These are phyloP conservation scores for Entophlyctis helioformis DNA, from an alignment of 192 early-diverging fungal genomes.

Conservation along the genomic window DNA sequence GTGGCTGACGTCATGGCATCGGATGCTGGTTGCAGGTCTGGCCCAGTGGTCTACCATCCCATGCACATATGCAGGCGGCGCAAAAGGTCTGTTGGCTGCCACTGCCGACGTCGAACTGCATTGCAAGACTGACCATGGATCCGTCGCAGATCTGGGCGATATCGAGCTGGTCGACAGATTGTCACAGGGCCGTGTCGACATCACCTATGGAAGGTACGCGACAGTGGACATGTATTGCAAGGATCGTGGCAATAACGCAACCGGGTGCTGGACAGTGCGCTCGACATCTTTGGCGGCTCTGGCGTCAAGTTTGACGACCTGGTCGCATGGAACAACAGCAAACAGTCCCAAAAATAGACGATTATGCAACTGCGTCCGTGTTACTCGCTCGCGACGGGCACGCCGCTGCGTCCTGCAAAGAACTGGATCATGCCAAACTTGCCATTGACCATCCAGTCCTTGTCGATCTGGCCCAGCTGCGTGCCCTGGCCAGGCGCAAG, in stretches of 20 bases:
- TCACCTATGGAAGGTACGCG: conserved; percentile 79
- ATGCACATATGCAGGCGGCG: conserved; percentile 92
- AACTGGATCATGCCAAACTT: too few relatives aligned
- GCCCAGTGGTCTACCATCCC: conserved; percentile 81
- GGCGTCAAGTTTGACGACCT: conserved; percentile 65
- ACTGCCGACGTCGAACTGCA: not conserved
- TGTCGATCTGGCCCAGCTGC: conserved; percentile 27
- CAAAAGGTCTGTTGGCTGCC: conserved; percentile 32
- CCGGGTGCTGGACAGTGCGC: too few relatives aligned
- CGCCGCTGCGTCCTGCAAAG: too few relatives aligned
- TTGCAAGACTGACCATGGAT: not conserved
- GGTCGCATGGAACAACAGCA: conserved; percentile 33
- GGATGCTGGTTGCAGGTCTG: too few relatives aligned
- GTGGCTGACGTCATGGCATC: too few relatives aligned
- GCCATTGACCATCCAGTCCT: conserved; percentile 36
- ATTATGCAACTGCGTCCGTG: too few relatives aligned
- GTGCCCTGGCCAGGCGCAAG: conserved; percentile 42
- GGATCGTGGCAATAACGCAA: not conserved
- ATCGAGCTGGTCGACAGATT: conserved; percentile 65
- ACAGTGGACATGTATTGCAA: not conserved
- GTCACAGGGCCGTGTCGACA: conserved; percentile 74
- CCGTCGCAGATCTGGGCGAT: conserved; percentile 41
- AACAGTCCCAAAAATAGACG: too few relatives aligned
- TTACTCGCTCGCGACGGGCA: too few relatives aligned
- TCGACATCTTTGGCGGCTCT: conserved; percentile 94